These are phyloP conservation scores for Citrus sinensis DNA, from an alignment of 345 rosid species.

Conservation along the genomic window DNA sequence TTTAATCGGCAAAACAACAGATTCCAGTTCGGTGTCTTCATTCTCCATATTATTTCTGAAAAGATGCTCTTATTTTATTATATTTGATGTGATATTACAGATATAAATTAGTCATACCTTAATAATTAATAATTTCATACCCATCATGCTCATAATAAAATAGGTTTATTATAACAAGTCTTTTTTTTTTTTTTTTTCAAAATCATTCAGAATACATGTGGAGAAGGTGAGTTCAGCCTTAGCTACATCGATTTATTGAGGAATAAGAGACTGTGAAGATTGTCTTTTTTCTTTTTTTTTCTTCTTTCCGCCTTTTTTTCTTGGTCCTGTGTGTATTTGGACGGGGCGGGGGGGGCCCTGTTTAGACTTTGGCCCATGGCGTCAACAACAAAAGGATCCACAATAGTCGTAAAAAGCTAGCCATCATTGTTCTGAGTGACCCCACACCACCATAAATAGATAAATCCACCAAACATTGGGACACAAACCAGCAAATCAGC, in stretches of 20 bases:
- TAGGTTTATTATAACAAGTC: too few species aligned
- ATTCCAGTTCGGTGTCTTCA: not conserved
- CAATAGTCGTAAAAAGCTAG: conserved; percentile 11
- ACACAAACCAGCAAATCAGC: too few species aligned
- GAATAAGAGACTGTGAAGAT: not conserved
- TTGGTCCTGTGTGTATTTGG: not conserved
- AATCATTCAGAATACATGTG: too few species aligned
- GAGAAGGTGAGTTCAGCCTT: not conserved
- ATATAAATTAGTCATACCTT: too few species aligned
- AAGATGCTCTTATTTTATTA: too few species aligned
- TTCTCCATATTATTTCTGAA: not conserved
- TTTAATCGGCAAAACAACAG: not conserved
- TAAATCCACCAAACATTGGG: not conserved
- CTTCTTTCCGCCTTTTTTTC: too few species aligned
- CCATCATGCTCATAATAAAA: too few species aligned
- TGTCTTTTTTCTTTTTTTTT: too few species aligned
- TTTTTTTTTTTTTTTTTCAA: not conserved
- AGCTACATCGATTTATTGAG: not conserved
- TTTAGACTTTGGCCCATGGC: not conserved
- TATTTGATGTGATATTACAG: not conserved
- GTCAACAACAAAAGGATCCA: conserved; percentile 30
- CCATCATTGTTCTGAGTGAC: not conserved
- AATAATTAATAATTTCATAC: too few species aligned
- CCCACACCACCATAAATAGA: conserved; percentile 1
- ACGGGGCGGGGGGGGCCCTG: not conserved